These are phyloP conservation scores for Hortaea werneckii DNA, from an alignment of 2,329 filamentous ascomycete genomes.

Conservation along the genomic window DNA sequence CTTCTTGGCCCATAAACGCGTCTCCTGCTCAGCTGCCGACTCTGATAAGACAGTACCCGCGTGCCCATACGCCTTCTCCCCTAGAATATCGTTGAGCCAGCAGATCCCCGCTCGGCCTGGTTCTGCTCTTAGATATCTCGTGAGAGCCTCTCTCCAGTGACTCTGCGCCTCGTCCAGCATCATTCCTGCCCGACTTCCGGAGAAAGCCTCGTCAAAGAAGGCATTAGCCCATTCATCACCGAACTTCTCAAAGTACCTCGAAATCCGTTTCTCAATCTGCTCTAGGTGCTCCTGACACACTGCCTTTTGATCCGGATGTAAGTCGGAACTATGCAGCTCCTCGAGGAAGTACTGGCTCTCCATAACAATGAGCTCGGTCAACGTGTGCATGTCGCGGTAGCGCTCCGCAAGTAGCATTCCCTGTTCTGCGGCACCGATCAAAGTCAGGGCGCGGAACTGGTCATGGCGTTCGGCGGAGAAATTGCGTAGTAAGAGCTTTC, in stretches of 20 bases:
- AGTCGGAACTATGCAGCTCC: constrained; percentile 24
- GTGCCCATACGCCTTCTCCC: constrained; percentile 62
- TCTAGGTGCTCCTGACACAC: constrained; percentile 10
- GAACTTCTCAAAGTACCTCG: constrained; percentile 51
- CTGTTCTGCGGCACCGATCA: constrained; percentile 45
- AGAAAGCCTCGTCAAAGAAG: constrained; percentile 70
- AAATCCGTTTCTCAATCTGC: constrained; percentile 35
- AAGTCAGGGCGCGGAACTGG: constrained; percentile 32
- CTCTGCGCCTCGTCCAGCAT: constrained; percentile 56
- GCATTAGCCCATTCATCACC: constrained; percentile 60
- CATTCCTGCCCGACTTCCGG: constrained; percentile 46
- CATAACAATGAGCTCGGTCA: constrained; percentile 44
- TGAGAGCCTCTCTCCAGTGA: constrained; percentile 59
- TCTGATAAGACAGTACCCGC: constrained; percentile 62
- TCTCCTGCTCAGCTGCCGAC: constrained; percentile 61
- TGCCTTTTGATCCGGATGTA: constrained; percentile 4
- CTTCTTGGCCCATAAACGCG: constrained; percentile 84
- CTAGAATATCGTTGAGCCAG: constrained; percentile 88
- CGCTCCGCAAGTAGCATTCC: constrained; percentile 54
- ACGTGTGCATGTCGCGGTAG: constrained; percentile 51
- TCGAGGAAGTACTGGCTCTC: constrained; percentile 31
- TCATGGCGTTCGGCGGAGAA: constrained; percentile 32
- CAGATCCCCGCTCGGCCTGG: constrained; percentile 65
- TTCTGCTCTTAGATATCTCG: constrained; percentile 64
- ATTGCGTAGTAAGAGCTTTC: constrained; percentile 36